Evolutionary conservation across 2,329 filamentous ascomycete species (phyloP), one percentile per base, ranked within the genome.

Genomic region (Purpureocillium takamizusanense): DNA sequence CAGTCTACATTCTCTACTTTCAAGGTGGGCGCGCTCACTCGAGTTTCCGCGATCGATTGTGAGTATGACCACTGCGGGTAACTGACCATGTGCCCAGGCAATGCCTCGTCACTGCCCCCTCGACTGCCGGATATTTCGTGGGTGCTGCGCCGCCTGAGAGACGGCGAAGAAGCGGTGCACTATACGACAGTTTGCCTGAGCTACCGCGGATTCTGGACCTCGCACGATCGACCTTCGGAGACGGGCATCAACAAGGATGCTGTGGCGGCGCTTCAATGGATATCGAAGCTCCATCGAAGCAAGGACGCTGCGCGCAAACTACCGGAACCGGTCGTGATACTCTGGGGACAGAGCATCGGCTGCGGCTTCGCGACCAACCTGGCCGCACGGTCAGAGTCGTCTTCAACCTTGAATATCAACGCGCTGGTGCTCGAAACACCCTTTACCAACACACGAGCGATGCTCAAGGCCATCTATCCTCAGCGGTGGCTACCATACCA

Each of bases 261-360:
- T 1, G 65, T 72, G 40, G 81, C 83, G 1, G 74, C 80, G 7
- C 53, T 85, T 16, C 49, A 63, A 9, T 86, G 81, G 81, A 69
- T 83, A 17, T 63, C 65, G 4, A 51, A 69, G 14, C 45, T 60
- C 17, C 66, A 72, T 30, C 51, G 18, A 28, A 16, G 46, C 45
- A 44, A 42, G 42, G 41, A 39, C 25, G 35, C 39, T 17, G 45
- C 44, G 34, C 25, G 41, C 35, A 31, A 43, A 30, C 18, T 36
- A 15, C 46, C 36, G 41, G 56, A 46, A 34, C 59, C 63, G 13
- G 51, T 62, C 7, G 43, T 86, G 1, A 51, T 87, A 1, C 59
- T 89, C 10, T 89, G 84, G 83, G 84, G 84, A 0, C 84, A 89
- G 56, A 86, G 81, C 45, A 78, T 89, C 38, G 85, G 86, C 1